phyloP scores from a whole-genome alignment of 768 basidiomycete genomes.

The Hericium rajendrae region DNA sequence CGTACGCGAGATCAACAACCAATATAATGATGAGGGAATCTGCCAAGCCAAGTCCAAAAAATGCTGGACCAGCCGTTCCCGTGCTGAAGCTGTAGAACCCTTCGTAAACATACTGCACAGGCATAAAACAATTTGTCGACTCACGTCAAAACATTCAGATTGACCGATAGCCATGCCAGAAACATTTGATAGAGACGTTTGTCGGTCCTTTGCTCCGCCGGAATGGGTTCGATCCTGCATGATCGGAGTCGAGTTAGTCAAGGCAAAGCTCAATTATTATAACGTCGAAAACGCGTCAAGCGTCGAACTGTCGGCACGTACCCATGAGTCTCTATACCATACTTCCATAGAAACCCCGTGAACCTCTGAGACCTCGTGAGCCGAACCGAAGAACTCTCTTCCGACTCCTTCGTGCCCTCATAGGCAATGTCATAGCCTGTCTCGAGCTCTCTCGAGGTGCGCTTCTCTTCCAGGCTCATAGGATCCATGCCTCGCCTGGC shows the following conservation, averaged over 20 bases:
- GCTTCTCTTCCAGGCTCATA: neutral
- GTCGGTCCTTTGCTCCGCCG: slow-evolving; percentile 40
- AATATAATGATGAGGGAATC: slow-evolving; percentile 33
- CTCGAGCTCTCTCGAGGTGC: neutral
- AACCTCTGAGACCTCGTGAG: slow-evolving; percentile 9
- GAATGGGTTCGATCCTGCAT: slow-evolving; percentile 45
- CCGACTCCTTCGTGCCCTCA: neutral
- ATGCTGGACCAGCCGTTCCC: slow-evolving; percentile 41
- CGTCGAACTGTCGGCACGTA: slow-evolving; percentile 10
- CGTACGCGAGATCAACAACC: slow-evolving; percentile 37
- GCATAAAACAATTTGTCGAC: slow-evolving; percentile 8
- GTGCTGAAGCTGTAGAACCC: slow-evolving; percentile 30
- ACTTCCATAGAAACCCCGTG: slow-evolving; percentile 23
- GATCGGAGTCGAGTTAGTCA: neutral
- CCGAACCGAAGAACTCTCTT: neutral
- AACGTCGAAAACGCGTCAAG: neutral
- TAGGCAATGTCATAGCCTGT: neutral
- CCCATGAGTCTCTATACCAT: slow-evolving; percentile 35
- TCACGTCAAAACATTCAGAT: slow-evolving; percentile 54
- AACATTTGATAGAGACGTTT: slow-evolving; percentile 56
- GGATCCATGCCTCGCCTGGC: too few relatives aligned
- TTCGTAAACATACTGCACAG: neutral
- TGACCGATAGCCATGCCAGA: slow-evolving; percentile 65
- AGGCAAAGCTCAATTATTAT: neutral
- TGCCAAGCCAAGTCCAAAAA: slow-evolving; percentile 37